Base-by-base conservation (phyloP, 108 stramenopile genomes). In the Fistulifera solaris region DNA sequence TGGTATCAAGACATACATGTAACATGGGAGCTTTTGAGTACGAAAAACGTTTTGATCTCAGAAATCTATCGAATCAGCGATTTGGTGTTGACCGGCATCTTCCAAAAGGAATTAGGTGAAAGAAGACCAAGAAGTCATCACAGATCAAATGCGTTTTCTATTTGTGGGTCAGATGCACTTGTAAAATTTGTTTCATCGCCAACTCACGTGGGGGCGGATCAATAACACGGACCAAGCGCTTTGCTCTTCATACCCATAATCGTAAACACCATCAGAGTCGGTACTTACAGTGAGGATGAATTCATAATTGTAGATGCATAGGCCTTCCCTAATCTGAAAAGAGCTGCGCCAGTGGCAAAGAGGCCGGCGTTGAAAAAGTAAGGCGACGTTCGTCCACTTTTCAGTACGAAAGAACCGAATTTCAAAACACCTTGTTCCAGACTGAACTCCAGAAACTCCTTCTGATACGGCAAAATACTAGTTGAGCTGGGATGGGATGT, bases 321-420 rank as follows among this genome's bases (percentile, higher is more conserved):
- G 24, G 79, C 87, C 39, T 68, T 80, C 21, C 93, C 93, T 12
- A 98, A 75, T 62, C 80, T 76, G 59, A 72, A 73, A 47, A 96
- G 49, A 16, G 91, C 81, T 42, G 71, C 71, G 10, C 95, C 95
- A 25, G 77, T 66, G 48, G 80, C 77, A 67, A 96, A 94, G 40
- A 87, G 63, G 40, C 98, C 98, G 6, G 98, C 98, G 70, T 99
- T 99, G 80, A 99, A 99, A 63, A 99, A 99, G 75, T 99, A 99
- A 0, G 98, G 98, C n/a, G 93, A 94, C 2, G 75, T 83, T 38
- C 98, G 77, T 49, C 96, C 96, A 62, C 94, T 95, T 62, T 99
- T 99, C 39, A 99, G 78, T n/a, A 80, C 84, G 76, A 99, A 99
- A 1, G 74, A 74, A 28, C 96, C 98, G 68, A 99, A 98, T 41